Evolutionary conservation across 2,329 filamentous ascomycete genomes (phyloP), one percentile per base, ranked within the genome.

Genomic region (Aspergillus pseudotamarii): DNA sequence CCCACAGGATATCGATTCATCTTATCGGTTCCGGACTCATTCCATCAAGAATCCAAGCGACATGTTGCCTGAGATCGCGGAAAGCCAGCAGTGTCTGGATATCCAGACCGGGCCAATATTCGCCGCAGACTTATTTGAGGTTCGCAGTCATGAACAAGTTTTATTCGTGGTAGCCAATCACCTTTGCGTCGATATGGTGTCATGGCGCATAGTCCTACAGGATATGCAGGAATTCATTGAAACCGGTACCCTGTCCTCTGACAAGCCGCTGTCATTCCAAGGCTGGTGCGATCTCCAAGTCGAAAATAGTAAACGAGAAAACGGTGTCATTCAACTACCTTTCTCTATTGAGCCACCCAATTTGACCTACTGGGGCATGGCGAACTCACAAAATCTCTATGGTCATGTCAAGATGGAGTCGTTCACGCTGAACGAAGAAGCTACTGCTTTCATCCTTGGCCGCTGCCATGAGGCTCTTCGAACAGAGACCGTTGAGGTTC

Each of bases 251-350:
- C 64, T 78, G 6, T 69, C 73, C n/a, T 66, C 66, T 11, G 74
- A 76, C 8, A 76, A 75, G 48, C 71, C 76, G 2, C 64, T 80
- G 2, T 75, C 77, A 11, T 80, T 80, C 72, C 76, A 79, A 57
- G 72, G 68, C 55, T 80, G 78, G 78, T 76, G 73, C 48, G 68
- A 70, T 6, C 64, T 78, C 60, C 77, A 79, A 54, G 46, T 66
- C 0, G 72, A 75, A 14, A 64, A 75, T 41, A 67, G 69, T 43
- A 75, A 69, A 30, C 56, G 67, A 6, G 64, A 64, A 45, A 54
- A 62, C 1, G 19, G 48, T n/a, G 59, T 57, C 3, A 30, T 69
- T 6, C 23, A 66, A 6, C 60, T 75, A 21, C 73, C 73, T 30
- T 78, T 71, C 61, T 69, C 69, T 5, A 66, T 73, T 6, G 64